Conservation (phyloP, 768 basidiomycete species). For the Mycena rebaudengoi region DNA sequence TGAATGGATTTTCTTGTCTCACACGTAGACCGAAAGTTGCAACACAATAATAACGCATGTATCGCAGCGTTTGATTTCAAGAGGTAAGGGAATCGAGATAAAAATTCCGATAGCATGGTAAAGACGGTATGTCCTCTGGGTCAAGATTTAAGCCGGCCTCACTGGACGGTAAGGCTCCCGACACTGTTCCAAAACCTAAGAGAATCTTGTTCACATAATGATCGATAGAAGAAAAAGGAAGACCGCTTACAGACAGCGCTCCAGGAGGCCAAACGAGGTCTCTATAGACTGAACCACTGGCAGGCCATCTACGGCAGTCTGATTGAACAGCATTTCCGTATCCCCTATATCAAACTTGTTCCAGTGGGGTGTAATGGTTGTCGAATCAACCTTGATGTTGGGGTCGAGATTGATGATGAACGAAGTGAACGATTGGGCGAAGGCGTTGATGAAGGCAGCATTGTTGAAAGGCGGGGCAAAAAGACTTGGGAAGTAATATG, state of each 20-base stretch:
- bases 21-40: no score
- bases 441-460: constrained; percentile 16
- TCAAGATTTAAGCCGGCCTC: neutral
- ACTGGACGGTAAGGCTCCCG: constrained; percentile 21
- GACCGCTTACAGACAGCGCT: constrained; percentile 13
- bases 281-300: constrained; percentile 12
- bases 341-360: neutral
- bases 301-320: neutral
- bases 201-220: neutral
- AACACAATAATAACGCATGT: constrained; percentile 5
- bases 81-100: neutral
- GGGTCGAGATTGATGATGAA: constrained; percentile 20
- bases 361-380: constrained; percentile 22
- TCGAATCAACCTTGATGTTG: constrained; percentile 14
- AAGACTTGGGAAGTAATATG: constrained; percentile 36
- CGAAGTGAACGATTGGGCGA: constrained; percentile 23
- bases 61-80: neutral
- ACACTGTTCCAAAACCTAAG: constrained; percentile 26
- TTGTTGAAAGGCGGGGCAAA: constrained; percentile 18
- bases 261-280: constrained; percentile 6
- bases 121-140: no score
- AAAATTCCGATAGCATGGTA: neutral
- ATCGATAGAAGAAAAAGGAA: neutral
- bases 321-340: constrained; percentile 25
- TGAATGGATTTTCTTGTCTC: constrained; percentile 3